Evolutionary conservation across 164 flowering plant species (phyloP).

Genomic region (Magnolia kwangsiensis): DNA sequence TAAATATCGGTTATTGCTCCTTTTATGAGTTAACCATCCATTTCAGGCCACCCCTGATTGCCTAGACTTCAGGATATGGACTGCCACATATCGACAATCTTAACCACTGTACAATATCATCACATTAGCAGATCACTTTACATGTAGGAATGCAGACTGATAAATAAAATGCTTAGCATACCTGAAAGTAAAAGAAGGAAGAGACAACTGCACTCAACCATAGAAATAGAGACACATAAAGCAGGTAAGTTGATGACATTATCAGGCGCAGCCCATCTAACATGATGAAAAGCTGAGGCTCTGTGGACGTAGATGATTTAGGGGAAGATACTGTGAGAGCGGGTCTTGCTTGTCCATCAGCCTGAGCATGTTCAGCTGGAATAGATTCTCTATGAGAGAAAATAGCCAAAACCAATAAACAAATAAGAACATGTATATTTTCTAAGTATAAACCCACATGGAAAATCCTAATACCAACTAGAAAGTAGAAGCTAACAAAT

Average conservation of each 20-base stretch:
- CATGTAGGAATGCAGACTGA: neutral
- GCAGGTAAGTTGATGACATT: slow-evolving; percentile 68
- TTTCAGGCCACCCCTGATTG: too few relatives aligned
- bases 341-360: slow-evolving; percentile 22
- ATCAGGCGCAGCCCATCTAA: slow-evolving; percentile 81
- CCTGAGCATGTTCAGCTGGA: slow-evolving; percentile 28
- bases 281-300: slow-evolving; percentile 65
- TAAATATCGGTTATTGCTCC: neutral
- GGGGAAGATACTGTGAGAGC: slow-evolving; percentile 41
- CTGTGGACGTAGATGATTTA: slow-evolving; percentile 29
- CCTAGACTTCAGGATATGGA: too few relatives aligned
- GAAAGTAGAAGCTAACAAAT: neutral
- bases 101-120: neutral
- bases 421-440: neutral
- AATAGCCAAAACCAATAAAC: slow-evolving; percentile 5
- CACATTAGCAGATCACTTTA: neutral
- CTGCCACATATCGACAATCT: neutral
- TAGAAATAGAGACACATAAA: slow-evolving; percentile 69
- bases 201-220: slow-evolving; percentile 97
- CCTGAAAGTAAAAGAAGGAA: slow-evolving; percentile 97
- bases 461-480: neutral
- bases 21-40: neutral
- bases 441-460: neutral
- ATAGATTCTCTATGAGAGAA: slow-evolving; percentile 45
- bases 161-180: slow-evolving; percentile 17